Conservation (phyloP, 805 yeast species). For the Cyberlindnera nakhonratchasimensis region DNA sequence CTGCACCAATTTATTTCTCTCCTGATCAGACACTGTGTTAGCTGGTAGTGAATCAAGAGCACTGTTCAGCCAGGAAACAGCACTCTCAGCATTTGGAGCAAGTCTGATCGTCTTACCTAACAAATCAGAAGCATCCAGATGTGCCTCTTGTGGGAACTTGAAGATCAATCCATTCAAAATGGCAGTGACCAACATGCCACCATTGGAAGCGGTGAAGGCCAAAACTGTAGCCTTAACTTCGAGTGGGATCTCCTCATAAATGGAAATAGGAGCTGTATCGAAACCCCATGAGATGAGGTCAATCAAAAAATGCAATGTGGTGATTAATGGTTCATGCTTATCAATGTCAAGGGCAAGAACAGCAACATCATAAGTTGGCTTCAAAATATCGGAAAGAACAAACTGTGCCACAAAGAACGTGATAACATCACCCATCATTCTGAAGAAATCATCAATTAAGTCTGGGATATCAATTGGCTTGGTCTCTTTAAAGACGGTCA, state of each 20-base stretch:
- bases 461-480: slow-evolving; percentile 39
- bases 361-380: slow-evolving; percentile 56
- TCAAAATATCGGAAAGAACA: slow-evolving; percentile 43
- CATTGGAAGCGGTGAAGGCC: slow-evolving; percentile 48
- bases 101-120: slow-evolving; percentile 59
- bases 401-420: slow-evolving; percentile 67
- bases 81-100: slow-evolving; percentile 38
- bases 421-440: slow-evolving; percentile 72
- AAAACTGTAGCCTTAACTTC: slow-evolving; percentile 48
- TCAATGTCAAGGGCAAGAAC: slow-evolving; percentile 51
- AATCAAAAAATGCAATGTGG: slow-evolving; percentile 71
- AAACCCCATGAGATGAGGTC: slow-evolving; percentile 87
- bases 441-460: slow-evolving; percentile 80
- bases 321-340: slow-evolving; percentile 66
- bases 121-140: slow-evolving; percentile 72
- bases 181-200: slow-evolving; percentile 48
- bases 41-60: slow-evolving; percentile 58
- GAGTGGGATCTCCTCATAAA: slow-evolving; percentile 53
- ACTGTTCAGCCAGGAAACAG: slow-evolving; percentile 54
- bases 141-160: slow-evolving; percentile 66
- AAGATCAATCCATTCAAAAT: slow-evolving; percentile 66
- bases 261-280: slow-evolving; percentile 73
- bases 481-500: slow-evolving; percentile 37
- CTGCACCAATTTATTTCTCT: slow-evolving; percentile 57
- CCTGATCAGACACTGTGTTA: slow-evolving; percentile 61